Conservation (phyloP, 352 stramenopile species). For the Phytophthora aleatoria region DNA sequence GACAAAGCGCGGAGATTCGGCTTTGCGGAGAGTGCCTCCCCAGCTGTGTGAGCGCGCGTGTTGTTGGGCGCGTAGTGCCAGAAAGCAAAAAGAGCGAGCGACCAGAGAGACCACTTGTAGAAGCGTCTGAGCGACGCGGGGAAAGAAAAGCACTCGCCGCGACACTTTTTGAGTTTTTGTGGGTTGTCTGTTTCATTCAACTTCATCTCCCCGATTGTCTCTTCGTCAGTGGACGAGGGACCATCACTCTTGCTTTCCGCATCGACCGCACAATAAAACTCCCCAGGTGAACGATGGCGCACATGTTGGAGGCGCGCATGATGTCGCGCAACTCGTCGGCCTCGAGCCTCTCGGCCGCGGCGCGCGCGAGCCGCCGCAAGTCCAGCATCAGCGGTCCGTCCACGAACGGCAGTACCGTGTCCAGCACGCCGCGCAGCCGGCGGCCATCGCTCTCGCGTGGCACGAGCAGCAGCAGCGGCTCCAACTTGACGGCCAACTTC, state of each 20-base stretch:
- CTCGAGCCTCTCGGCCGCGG: constrained; percentile 31
- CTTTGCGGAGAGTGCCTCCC: constrained; percentile 6
- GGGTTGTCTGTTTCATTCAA: constrained; percentile 18
- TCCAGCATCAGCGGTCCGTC: constrained; percentile 42
- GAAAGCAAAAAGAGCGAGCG: constrained; percentile 46
- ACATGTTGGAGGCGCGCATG: constrained; percentile 68
- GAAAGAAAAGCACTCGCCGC: constrained; percentile 11
- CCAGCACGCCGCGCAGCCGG: constrained; percentile 35
- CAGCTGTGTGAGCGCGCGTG: constrained; percentile 10
- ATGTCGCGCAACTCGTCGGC: constrained; percentile 51
- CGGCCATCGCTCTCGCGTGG: constrained; percentile 45
- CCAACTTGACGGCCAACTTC: constrained; percentile 27
- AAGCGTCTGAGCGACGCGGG: background rate
- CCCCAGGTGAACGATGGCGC: constrained; percentile 43
- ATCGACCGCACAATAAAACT: constrained; percentile 8
- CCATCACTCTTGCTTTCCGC: constrained; percentile 34
- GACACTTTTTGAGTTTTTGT: constrained; percentile 16
- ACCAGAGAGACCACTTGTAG: constrained; percentile 3
- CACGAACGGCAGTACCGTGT: constrained; percentile 19
- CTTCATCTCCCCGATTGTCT: constrained; percentile 22
- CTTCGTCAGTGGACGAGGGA: constrained; percentile 21
- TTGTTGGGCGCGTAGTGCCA: constrained; percentile 33
- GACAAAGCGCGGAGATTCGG: constrained; percentile 26
- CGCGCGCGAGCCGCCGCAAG: constrained; percentile 48
- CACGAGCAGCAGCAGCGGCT: constrained; percentile 30